These are phyloP conservation scores for Ophiostoma perfectum DNA, from an alignment of 2,329 filamentous ascomycete species.

Conservation along the genomic window DNA sequence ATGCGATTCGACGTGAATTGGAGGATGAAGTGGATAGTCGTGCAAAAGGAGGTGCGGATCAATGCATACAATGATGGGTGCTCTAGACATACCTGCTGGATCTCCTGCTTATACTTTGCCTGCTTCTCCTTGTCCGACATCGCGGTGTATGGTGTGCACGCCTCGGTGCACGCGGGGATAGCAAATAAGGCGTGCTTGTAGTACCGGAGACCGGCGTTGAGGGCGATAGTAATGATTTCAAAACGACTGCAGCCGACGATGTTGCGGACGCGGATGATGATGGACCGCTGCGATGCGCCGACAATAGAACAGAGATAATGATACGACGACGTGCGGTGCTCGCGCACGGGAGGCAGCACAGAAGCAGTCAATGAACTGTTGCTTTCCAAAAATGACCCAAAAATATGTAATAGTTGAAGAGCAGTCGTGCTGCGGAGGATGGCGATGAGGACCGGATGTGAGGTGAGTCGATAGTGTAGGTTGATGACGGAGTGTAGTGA, in stretches of 20 bases:
- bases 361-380: background rate
- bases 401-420: background rate
- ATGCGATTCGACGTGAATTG: no score
- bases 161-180: conserved; percentile 7
- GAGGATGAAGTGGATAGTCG: no score
- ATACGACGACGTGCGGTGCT: background rate
- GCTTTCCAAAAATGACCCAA: conserved; percentile 4
- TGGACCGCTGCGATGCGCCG: background rate
- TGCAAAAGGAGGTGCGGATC: no score
- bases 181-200: background rate
- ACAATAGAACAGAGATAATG: no score
- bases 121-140: conserved; percentile 69
- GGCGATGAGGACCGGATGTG: background rate
- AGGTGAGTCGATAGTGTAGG: background rate
- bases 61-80: background rate
- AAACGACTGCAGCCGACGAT: no score
- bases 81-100: conserved; percentile 72
- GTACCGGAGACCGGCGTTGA: background rate
- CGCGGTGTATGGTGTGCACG: conserved; percentile 30
- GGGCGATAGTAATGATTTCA: background rate
- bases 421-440: background rate
- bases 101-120: conserved; percentile 92
- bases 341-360: background rate
- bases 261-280: no score
- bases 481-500: background rate